A percentile compares a stretch with the other conserved stretches of the same genome.
phyloP scores from a whole-genome alignment of 345 rosid genomes.

The Eucalyptus grandis region DNA sequence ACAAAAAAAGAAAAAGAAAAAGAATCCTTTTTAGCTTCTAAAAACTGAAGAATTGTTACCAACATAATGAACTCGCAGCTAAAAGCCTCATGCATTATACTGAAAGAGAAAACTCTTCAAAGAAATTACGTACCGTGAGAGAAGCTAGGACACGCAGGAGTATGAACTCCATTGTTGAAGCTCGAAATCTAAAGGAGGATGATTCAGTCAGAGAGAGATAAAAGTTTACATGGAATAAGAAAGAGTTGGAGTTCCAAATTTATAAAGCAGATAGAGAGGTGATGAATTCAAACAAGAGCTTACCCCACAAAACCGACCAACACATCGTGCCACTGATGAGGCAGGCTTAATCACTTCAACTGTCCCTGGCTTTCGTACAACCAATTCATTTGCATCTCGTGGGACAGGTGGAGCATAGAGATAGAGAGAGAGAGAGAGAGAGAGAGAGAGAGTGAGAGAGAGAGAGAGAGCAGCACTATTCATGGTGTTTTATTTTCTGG shows the following conservation, averaged over 20 bases:
- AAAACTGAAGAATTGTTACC: not conserved
- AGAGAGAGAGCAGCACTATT: not conserved
- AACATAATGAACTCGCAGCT: not conserved
- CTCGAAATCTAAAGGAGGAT: not conserved
- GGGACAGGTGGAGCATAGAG: slow-evolving; percentile 1
- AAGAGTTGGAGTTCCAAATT: not conserved
- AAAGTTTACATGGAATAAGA: not conserved
- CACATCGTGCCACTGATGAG: not conserved
- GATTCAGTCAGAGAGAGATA: not conserved
- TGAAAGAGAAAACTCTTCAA: not conserved
- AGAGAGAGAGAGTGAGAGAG: not conserved
- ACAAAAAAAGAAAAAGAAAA: not conserved
- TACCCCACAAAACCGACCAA: not conserved
- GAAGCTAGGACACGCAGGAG: slow-evolving; percentile 10
- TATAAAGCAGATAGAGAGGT: not conserved
- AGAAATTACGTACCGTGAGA: not conserved
- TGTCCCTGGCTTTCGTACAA: slow-evolving; percentile 7
- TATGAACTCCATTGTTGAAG: slow-evolving; percentile 12
- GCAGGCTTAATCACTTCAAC: slow-evolving; percentile 20
- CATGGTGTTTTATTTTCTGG: not conserved
- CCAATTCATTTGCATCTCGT: slow-evolving; percentile 1
- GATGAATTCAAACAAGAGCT: not conserved
- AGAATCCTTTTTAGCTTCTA: not conserved
- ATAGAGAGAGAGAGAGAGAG: not conserved
- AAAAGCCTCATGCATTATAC: not conserved